These are phyloP conservation scores for Selaginella tamariscina DNA, from an alignment of 75 land plant species.

Conservation along the genomic window DNA sequence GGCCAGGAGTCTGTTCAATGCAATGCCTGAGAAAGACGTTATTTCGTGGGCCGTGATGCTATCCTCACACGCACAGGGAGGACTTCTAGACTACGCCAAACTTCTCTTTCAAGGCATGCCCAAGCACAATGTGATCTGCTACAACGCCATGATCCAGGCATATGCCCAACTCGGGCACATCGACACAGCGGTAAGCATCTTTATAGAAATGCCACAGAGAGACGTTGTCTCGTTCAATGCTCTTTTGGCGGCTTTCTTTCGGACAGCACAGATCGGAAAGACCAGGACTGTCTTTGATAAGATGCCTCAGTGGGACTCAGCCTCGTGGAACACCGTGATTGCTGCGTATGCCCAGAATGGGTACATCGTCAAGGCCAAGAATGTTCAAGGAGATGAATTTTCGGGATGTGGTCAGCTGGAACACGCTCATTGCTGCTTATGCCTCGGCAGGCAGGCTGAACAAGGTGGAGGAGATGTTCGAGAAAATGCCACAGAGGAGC, in stretches of 20 bases:
- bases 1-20: neutral
- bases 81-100: neutral
- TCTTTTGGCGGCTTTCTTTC: neutral
- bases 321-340: neutral
- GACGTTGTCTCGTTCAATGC: neutral
- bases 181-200: neutral
- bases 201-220: neutral
- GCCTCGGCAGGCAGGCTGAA: neutral
- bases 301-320: neutral
- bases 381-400: neutral
- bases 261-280: neutral
- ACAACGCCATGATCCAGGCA: neutral
- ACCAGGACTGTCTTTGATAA: neutral
- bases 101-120: neutral
- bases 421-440: neutral
- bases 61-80: neutral
- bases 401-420: neutral
- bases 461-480: conserved; percentile 1
- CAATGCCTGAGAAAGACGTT: conserved; percentile 3
- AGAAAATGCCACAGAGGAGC: neutral
- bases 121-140: neutral
- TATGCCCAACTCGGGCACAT: neutral
- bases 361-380: neutral
- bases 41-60: neutral
- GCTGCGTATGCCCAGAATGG: neutral